Percentiles rank a stretch among this genome's conserved stretches.
These are phyloP conservation scores for Ambrosia hybrid DNA, from an alignment of 140 eudicot species.

Conservation along the genomic window DNA sequence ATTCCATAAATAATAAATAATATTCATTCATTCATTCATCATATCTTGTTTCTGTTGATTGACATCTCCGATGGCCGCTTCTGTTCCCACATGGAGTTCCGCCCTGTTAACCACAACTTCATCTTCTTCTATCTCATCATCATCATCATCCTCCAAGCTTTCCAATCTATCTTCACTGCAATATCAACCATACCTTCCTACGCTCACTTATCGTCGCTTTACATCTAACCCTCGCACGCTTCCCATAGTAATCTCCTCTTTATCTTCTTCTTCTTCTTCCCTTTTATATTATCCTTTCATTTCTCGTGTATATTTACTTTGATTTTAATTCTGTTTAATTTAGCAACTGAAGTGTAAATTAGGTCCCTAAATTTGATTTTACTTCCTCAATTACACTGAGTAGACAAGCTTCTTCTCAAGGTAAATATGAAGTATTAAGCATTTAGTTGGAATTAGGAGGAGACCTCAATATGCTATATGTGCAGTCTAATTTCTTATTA, in stretches of 20 bases:
- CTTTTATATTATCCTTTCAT: too few relatives aligned
- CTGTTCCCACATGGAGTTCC: constrained; percentile 18
- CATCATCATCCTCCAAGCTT: not conserved
- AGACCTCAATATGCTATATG: not conserved
- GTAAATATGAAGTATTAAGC: not conserved
- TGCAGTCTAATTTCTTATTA: not conserved
- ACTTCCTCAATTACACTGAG: too few relatives aligned
- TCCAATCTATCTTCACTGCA: constrained; percentile 13
- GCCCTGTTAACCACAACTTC: constrained; percentile 14
- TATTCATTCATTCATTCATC: not conserved
- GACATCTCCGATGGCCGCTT: constrained; percentile 55
- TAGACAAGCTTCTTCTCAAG: too few relatives aligned
- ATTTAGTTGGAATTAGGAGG: not conserved
- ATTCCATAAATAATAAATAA: not conserved
- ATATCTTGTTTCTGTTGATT: not conserved
- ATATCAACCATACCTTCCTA: constrained; percentile 32
- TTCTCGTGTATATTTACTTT: too few relatives aligned
- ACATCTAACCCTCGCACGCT: constrained; percentile 18
- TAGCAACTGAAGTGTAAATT: too few relatives aligned
- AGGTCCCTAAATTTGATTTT: too few relatives aligned
- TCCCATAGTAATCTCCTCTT: not conserved
- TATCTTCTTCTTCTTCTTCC: too few relatives aligned
- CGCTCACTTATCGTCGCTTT: constrained; percentile 28
- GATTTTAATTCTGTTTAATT: too few relatives aligned
- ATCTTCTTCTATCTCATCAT: constrained; percentile 23